These are phyloP conservation scores for Colletotrichum lentis DNA, from an alignment of 2,329 filamentous ascomycete genomes.

Conservation along the genomic window DNA sequence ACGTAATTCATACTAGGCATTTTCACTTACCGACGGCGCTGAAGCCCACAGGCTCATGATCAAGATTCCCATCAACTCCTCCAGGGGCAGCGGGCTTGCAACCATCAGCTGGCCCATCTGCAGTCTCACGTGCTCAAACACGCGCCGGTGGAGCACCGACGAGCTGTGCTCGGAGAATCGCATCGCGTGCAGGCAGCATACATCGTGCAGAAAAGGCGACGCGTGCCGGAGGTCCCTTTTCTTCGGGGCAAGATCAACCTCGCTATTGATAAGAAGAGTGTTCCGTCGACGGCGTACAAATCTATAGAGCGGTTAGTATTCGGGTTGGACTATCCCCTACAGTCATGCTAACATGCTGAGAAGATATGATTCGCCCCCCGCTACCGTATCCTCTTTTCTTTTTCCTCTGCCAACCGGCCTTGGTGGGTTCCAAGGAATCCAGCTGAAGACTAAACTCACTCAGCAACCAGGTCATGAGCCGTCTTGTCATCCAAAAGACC, in stretches of 20 bases:
- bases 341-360: not conserved
- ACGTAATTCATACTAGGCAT: too few relatives aligned
- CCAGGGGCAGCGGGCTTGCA: constrained; percentile 50
- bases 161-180: constrained; percentile 29
- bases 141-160: constrained; percentile 46
- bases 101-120: constrained; percentile 52
- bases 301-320: constrained; percentile 10
- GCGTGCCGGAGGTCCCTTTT: constrained; percentile 43
- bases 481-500: constrained; percentile 29
- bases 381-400: not conserved
- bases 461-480: constrained; percentile 19
- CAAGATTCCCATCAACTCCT: constrained; percentile 52
- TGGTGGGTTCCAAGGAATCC: not conserved
- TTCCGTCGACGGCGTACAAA: constrained; percentile 30
- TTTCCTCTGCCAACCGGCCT: not conserved
- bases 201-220: constrained; percentile 52
- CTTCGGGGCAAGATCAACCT: constrained; percentile 21
- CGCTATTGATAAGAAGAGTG: constrained; percentile 31
- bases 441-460: constrained; percentile 18
- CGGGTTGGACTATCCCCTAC: not conserved
- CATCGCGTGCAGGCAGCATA: constrained; percentile 50
- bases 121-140: constrained; percentile 51
- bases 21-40: constrained; percentile 26
- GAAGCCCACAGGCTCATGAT: constrained; percentile 46
- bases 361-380: not conserved